Conservation (phyloP, 306 rosid species). For the Neltuma alba region DNA sequence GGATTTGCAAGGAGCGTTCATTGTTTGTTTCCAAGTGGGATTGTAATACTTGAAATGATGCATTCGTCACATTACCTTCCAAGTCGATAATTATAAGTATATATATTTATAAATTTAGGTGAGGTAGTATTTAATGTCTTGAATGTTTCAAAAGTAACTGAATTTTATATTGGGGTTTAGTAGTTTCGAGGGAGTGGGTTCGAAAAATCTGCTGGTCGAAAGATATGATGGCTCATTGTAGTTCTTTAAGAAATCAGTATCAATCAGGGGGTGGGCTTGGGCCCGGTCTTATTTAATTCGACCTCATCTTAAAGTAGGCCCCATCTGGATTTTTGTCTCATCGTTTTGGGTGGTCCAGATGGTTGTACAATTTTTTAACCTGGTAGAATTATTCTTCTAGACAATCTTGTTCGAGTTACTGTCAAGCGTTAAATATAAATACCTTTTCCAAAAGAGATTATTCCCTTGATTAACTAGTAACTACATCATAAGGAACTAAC, state of each 20-base stretch:
- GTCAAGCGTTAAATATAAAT: too few relatives aligned
- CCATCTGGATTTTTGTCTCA: not conserved
- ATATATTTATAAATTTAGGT: not conserved
- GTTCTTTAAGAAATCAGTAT: not conserved
- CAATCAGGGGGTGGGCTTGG: not conserved
- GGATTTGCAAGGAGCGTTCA: not conserved
- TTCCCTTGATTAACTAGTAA: too few relatives aligned
- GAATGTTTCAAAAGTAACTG: not conserved
- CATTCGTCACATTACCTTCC: not conserved
- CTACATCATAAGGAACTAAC: too few relatives aligned
- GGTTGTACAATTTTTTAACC: too few relatives aligned
- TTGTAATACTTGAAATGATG: not conserved
- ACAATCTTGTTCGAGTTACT: too few relatives aligned
- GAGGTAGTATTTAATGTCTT: not conserved
- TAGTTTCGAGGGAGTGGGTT: not conserved
- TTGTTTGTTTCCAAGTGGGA: conserved; percentile 8
- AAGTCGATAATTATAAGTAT: not conserved
- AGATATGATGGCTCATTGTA: not conserved
- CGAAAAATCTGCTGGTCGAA: not conserved
- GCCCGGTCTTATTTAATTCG: not conserved
- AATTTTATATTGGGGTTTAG: not conserved
- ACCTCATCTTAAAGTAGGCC: not conserved
- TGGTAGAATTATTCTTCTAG: too few relatives aligned
- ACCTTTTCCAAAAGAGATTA: too few relatives aligned
- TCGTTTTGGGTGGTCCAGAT: not conserved